Evolutionary conservation across 192 early-diverging fungal species (phyloP).

Genomic region (Fimicolochytrium jonesii): DNA sequence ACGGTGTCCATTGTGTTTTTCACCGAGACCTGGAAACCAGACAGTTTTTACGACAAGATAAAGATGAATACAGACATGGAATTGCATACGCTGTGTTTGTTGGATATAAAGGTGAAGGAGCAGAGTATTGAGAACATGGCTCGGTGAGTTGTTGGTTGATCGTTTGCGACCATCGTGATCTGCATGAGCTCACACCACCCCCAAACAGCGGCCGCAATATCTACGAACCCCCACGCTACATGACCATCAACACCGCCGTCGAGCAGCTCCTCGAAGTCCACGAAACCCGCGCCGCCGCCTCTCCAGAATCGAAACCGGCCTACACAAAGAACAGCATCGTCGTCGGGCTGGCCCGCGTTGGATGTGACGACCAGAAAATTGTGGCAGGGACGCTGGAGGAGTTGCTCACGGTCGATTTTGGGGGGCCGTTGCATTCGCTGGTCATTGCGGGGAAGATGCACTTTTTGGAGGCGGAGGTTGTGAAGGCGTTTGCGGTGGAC

Average conservation of each 20-base stretch:
- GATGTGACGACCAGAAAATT: conserved; percentile 77
- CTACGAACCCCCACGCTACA: conserved; percentile 96
- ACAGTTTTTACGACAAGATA: conserved; percentile 93
- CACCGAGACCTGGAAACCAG: conserved; percentile 93
- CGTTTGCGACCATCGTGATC: background rate
- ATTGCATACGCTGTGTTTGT: conserved; percentile 90
- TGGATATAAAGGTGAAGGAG: conserved; percentile 99
- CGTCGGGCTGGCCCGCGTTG: conserved; percentile 89
- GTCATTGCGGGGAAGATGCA: conserved; percentile 91
- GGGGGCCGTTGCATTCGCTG: conserved; percentile 89
- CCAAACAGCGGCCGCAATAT: conserved; percentile 70
- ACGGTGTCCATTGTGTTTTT: conserved; percentile 99
- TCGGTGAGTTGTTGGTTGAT: conserved; percentile 36
- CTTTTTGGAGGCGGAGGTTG: conserved; percentile 84
- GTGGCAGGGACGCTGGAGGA: conserved; percentile 82
- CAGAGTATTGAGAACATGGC: conserved; percentile 95
- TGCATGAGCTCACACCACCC: no score
- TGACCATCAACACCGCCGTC: conserved; percentile 92
- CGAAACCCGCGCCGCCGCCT: conserved; percentile 55
- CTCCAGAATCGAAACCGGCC: conserved; percentile 31
- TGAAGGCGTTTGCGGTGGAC: conserved; percentile 69
- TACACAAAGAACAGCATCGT: conserved; percentile 78
- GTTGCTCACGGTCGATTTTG: conserved; percentile 83
- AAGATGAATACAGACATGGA: conserved; percentile 78
- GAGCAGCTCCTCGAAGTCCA: conserved; percentile 92